phyloP scores from a whole-genome alignment of 768 basidiomycete genomes.

The Clavaria fumosa region DNA sequence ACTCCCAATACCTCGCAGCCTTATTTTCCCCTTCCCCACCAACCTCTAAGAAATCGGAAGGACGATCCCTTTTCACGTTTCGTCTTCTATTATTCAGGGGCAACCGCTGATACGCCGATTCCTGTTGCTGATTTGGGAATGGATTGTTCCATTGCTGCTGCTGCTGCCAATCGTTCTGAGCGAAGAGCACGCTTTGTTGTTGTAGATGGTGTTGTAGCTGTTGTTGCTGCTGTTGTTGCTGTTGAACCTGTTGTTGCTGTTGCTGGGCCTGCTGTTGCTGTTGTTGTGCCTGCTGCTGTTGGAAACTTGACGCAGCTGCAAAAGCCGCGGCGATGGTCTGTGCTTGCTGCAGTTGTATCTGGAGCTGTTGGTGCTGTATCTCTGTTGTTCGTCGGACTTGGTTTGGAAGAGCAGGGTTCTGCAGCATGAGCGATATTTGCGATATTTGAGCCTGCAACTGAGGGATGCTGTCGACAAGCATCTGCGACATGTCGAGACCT shows the following conservation, averaged over 20 bases:
- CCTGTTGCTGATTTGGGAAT: slow-evolving; percentile 55
- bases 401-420: slow-evolving; percentile 57
- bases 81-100: slow-evolving; percentile 71
- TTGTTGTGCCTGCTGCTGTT: slow-evolving; percentile 36
- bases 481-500: slow-evolving; percentile 52
- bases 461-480: slow-evolving; percentile 60
- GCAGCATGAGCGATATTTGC: slow-evolving; percentile 68
- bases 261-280: slow-evolving; percentile 17
- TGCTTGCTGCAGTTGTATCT: slow-evolving; percentile 66
- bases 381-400: slow-evolving; percentile 68
- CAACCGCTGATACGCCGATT: slow-evolving; percentile 77
- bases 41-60: slow-evolving; percentile 72
- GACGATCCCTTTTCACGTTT: slow-evolving; percentile 66
- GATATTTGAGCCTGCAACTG: slow-evolving; percentile 73
- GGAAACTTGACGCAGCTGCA: slow-evolving; percentile 38
- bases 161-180: not conserved
- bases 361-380: slow-evolving; percentile 69
- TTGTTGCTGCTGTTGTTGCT: slow-evolving; percentile 24
- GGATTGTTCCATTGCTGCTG: slow-evolving; percentile 24
- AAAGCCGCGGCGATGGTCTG: slow-evolving; percentile 56
- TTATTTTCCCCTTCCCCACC: slow-evolving; percentile 49
- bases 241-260: slow-evolving; percentile 19
- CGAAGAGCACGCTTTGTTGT: slow-evolving; percentile 16
- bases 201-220: slow-evolving; percentile 22
- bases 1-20: slow-evolving; percentile 69